A percentile compares a stretch with the other conserved stretches of the same genome.
These are phyloP conservation scores for Blastobotrys peoriensis DNA, from an alignment of 805 yeast genomes.

Conservation along the genomic window DNA sequence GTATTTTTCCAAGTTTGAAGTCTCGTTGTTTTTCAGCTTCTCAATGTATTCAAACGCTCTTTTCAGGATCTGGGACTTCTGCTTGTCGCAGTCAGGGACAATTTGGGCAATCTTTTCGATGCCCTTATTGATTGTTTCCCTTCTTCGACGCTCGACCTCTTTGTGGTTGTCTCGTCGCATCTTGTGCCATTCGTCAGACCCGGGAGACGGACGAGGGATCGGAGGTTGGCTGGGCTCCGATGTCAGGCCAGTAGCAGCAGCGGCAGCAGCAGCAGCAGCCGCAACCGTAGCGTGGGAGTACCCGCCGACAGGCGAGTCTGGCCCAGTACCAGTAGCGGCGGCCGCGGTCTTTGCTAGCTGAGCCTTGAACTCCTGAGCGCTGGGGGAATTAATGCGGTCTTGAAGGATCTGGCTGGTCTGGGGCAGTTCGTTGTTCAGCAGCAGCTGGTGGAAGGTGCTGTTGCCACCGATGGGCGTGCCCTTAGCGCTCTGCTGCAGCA, in stretches of 20 bases:
- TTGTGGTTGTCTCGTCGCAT: constrained; percentile 87
- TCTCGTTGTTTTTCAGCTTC: constrained; percentile 84
- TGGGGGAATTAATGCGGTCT: constrained; percentile 2
- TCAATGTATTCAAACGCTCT: constrained; percentile 88
- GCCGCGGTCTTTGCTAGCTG: constrained; percentile 3
- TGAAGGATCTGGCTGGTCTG: constrained; percentile 4
- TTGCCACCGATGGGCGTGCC: not conserved
- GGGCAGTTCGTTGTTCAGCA: constrained; percentile 2
- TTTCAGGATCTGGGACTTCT: constrained; percentile 83
- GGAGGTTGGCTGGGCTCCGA: not conserved
- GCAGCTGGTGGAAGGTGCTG: constrained; percentile 4
- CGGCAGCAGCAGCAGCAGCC: constrained; percentile 11
- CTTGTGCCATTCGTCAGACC: constrained; percentile 79
- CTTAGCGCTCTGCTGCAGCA: not conserved
- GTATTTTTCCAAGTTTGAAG: constrained; percentile 87
- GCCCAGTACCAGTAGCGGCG: constrained; percentile 4
- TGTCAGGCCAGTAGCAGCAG: constrained; percentile 4
- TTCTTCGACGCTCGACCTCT: constrained; percentile 89
- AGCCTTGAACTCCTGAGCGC: constrained; percentile 1
- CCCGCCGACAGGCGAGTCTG: constrained; percentile 2
- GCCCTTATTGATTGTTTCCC: constrained; percentile 85
- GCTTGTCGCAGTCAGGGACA: constrained; percentile 77
- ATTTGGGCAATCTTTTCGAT: constrained; percentile 71
- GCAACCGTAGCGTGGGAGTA: not conserved
- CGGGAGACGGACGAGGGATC: constrained; percentile 53